phyloP scores from a whole-genome alignment of 2,329 filamentous ascomycete species.

The Botrytis medusae region DNA sequence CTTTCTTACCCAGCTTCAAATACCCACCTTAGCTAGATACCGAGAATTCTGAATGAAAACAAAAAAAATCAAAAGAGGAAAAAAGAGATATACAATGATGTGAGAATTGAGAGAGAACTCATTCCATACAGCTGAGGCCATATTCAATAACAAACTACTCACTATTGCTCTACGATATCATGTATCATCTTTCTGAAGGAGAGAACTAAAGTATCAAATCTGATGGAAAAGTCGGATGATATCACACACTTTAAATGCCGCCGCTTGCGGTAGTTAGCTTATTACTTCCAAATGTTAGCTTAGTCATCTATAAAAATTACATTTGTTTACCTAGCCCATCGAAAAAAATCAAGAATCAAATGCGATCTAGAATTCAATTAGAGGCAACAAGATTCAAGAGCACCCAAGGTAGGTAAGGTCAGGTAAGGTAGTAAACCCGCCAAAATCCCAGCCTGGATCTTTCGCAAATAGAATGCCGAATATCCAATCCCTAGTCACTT shows the following conservation, averaged over 20 bases:
- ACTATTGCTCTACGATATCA: neutral
- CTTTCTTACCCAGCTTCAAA: neutral
- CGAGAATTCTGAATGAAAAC: neutral
- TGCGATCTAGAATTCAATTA: neutral
- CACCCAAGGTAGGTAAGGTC: neutral
- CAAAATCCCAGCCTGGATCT: neutral
- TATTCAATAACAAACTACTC: neutral
- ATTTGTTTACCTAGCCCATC: neutral
- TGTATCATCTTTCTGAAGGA: neutral
- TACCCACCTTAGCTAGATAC: neutral
- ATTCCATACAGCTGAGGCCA: neutral
- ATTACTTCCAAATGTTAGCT: neutral
- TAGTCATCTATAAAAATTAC: conserved; percentile 9
- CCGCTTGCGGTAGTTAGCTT: conserved; percentile 17
- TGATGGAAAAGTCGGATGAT: neutral
- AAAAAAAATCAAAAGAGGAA: neutral
- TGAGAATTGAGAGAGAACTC: neutral
- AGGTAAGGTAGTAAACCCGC: neutral
- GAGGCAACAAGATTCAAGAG: neutral
- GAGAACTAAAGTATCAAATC: neutral
- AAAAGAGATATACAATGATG: neutral
- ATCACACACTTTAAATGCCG: conserved; percentile 11
- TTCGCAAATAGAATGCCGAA: neutral
- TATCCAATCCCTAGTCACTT: neutral
- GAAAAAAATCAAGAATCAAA: neutral